Evolutionary conservation across 768 basidiomycete species (phyloP), one percentile per base, ranked within the genome.

Genomic region (Cystofilobasidium macerans): DNA sequence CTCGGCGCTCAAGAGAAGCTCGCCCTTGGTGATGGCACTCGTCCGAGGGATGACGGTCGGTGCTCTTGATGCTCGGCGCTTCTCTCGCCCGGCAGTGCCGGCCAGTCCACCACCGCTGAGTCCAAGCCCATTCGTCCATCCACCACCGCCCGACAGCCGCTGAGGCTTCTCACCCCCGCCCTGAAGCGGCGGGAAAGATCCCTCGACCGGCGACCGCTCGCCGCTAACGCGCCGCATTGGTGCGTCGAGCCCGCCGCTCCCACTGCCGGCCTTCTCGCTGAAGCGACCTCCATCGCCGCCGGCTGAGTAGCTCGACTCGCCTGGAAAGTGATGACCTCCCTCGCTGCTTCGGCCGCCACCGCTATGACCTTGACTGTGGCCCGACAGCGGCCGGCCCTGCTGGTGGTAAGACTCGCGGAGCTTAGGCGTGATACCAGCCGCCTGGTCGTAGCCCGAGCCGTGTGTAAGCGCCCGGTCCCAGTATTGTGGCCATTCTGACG

Each of bases 401-500:
- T 45, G n/a, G 57, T 58, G 62, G 48, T 62, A 68, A 4, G 67
- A 68, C 18, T 35, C 32, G n/a, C 61, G 61, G 26, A 48, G 40
- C 32, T 61, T 54, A 11, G 65, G 38, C 1, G 67, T 82, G 53
- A 89, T 79, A 1, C 88, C 88, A 13, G 94, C 86, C 30, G 94
- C 85, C 0, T 88, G 85, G 12, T 89, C 88, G 72, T 97, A 98
- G 64, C 94, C 91, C 6, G 90, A 92, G 5, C 94, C 95, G 58
- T 94, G 80, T 54, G 87, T 80, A 56, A 90, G 84, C 16, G 95
- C 95, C 74, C 91, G 89, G 69, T 91, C 87, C 85, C 89, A 93
- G 73, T 94, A 98, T 76, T 95, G 89, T 7, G 95, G 95, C 95
- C 95, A 99, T 75, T 97, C 95, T 22, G 97, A 88, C 74, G 87